These are phyloP conservation scores for Thalassiosira profunda DNA, from an alignment of 108 stramenopile genomes.

Conservation along the genomic window DNA sequence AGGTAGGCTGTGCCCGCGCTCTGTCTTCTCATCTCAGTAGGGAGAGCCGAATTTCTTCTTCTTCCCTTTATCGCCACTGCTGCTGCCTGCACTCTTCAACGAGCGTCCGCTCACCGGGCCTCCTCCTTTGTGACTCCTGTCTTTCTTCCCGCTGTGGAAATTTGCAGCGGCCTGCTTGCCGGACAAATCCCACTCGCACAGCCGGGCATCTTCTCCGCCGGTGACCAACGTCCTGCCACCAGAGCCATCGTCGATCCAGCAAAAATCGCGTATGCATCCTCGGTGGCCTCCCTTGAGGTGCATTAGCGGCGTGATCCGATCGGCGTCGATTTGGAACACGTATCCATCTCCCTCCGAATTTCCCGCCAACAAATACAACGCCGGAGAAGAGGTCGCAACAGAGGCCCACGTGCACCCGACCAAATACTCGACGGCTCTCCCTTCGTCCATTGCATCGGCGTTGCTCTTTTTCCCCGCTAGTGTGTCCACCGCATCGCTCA, in stretches of 20 bases:
- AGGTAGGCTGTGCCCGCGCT: too few relatives aligned
- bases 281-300: conserved; percentile 71
- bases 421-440: conserved; percentile 39
- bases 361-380: conserved; percentile 75
- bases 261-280: conserved; percentile 81
- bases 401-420: conserved; percentile 46
- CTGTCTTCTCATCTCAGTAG: conserved; percentile 12
- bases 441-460: not conserved
- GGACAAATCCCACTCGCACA: conserved; percentile 79
- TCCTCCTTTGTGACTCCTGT: conserved; percentile 1
- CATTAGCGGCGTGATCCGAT: conserved; percentile 38
- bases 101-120: not conserved
- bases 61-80: conserved; percentile 14
- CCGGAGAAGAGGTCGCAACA: conserved; percentile 14
- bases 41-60: conserved; percentile 33
- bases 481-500: conserved; percentile 33
- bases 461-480: not conserved
- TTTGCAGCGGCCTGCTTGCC: not conserved
- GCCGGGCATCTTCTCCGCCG: conserved; percentile 87
- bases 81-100: not conserved
- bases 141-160: not conserved
- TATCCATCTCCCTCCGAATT: conserved; percentile 69
- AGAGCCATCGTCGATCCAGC: conserved; percentile 27
- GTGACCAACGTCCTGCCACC: conserved; percentile 58
- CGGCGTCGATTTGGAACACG: conserved; percentile 69